These are phyloP conservation scores for Chlamydomonas applanata DNA, from an alignment of 139 green algal species.

Conservation along the genomic window DNA sequence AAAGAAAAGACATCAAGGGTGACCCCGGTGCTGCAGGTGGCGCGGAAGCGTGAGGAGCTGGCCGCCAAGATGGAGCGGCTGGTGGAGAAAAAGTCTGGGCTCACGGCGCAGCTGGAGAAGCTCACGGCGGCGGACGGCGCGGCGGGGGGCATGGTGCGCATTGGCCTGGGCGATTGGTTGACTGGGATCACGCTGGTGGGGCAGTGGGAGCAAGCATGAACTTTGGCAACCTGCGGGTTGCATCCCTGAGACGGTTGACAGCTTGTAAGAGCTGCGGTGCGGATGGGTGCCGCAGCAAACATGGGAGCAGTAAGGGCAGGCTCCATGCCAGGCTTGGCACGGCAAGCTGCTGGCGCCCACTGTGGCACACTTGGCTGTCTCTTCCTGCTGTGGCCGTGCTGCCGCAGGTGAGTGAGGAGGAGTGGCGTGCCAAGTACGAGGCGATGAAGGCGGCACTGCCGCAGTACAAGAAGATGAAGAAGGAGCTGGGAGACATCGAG, in stretches of 20 bases:
- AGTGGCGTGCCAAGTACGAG: slow-evolving; percentile 59
- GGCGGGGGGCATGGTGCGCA: not conserved
- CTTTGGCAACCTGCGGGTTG: too few relatives aligned
- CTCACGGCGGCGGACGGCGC: slow-evolving; percentile 24
- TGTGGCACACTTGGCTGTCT: not conserved
- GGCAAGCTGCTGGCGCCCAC: not conserved
- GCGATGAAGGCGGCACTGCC: slow-evolving; percentile 50
- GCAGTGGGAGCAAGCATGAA: too few relatives aligned
- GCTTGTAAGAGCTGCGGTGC: too few relatives aligned
- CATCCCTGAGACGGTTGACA: too few relatives aligned
- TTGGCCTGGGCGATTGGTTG: not conserved
- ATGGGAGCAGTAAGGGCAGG: too few relatives aligned
- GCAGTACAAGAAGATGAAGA: slow-evolving; percentile 63
- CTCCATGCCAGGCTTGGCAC: too few relatives aligned
- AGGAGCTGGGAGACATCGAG: slow-evolving; percentile 48
- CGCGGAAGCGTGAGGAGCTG: slow-evolving; percentile 46
- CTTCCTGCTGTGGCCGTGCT: too few relatives aligned
- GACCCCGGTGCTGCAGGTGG: too few relatives aligned
- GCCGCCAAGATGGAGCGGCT: slow-evolving; percentile 37
- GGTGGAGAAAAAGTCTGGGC: slow-evolving; percentile 45
- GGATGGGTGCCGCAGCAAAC: too few relatives aligned
- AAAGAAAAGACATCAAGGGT: too few relatives aligned
- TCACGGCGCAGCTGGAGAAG: slow-evolving; percentile 46
- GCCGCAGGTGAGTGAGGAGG: slow-evolving; percentile 39
- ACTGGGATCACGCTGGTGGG: not conserved